Conservation (phyloP, 2,329 filamentous ascomycete species). For the Ophiocordyceps australis region DNA sequence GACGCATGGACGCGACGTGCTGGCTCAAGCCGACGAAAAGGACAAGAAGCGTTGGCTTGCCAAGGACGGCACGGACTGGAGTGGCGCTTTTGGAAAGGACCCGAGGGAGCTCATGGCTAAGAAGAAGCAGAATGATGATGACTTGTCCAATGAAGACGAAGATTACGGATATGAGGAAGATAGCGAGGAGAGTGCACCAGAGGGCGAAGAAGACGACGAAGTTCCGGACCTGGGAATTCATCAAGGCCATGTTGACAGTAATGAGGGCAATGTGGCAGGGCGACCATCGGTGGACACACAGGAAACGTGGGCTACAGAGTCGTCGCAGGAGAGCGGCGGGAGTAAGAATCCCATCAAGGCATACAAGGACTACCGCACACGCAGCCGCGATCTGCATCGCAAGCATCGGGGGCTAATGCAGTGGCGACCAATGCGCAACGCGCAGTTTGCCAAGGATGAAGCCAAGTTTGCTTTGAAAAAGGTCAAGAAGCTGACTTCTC, state of each 20-base stretch:
- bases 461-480: slow-evolving; percentile 60
- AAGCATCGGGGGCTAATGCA: slow-evolving; percentile 89
- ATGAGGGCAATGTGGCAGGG: slow-evolving; percentile 9
- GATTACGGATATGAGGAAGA: slow-evolving; percentile 21
- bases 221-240: slow-evolving; percentile 39
- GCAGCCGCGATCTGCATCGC: slow-evolving; percentile 59
- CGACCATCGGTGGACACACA: slow-evolving; percentile 21
- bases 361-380: slow-evolving; percentile 44
- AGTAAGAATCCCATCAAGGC: slow-evolving; percentile 36
- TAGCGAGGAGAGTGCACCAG: slow-evolving; percentile 14
- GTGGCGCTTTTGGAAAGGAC: slow-evolving; percentile 66
- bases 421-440: slow-evolving; percentile 78
- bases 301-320: slow-evolving; percentile 12
- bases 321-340: slow-evolving; percentile 13
- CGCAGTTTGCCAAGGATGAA: slow-evolving; percentile 77
- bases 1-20: slow-evolving; percentile 61
- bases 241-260: slow-evolving; percentile 25
- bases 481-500: slow-evolving; percentile 55
- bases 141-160: slow-evolving; percentile 7
- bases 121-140: too few relatives aligned
- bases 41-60: slow-evolving; percentile 64
- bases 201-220: slow-evolving; percentile 14
- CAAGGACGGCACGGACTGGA: slow-evolving; percentile 73
- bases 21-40: slow-evolving; percentile 52
- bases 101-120: slow-evolving; percentile 32